These are phyloP conservation scores for Intubia oerlemansii DNA, from an alignment of 2,329 filamentous ascomycete genomes.

Conservation along the genomic window DNA sequence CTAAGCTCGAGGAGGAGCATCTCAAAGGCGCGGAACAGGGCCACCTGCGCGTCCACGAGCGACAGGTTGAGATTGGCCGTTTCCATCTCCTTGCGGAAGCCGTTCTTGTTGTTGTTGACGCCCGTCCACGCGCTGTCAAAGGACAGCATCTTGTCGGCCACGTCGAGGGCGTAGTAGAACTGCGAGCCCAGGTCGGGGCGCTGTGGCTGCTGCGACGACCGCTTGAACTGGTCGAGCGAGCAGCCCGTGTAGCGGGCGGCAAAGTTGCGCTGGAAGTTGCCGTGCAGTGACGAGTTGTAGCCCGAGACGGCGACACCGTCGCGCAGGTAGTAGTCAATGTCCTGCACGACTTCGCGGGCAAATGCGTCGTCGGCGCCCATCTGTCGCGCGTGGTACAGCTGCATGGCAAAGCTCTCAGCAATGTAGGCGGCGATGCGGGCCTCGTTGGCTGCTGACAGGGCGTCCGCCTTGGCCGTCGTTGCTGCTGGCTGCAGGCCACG, in stretches of 20 bases:
- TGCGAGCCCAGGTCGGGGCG: slow-evolving; percentile 45
- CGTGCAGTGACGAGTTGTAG: slow-evolving; percentile 76
- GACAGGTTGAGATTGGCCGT: slow-evolving; percentile 81
- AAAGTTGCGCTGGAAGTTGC: slow-evolving; percentile 71
- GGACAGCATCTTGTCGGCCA: slow-evolving; percentile 54
- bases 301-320: slow-evolving; percentile 58
- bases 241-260: slow-evolving; percentile 54
- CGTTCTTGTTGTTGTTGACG: slow-evolving; percentile 22
- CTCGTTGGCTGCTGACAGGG: slow-evolving; percentile 35
- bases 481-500: slow-evolving; percentile 30
- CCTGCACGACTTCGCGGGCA: slow-evolving; percentile 48
- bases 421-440: slow-evolving; percentile 60
- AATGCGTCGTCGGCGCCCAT: slow-evolving; percentile 43
- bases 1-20: slow-evolving; percentile 69
- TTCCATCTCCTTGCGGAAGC: slow-evolving; percentile 65
- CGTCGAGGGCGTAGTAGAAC: slow-evolving; percentile 67
- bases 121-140: slow-evolving; percentile 65
- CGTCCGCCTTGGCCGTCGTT: slow-evolving; percentile 30
- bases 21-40: slow-evolving; percentile 77
- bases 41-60: slow-evolving; percentile 75
- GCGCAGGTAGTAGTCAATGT: slow-evolving; percentile 57
- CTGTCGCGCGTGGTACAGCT: slow-evolving; percentile 70
- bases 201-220: slow-evolving; percentile 45
- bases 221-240: slow-evolving; percentile 58
- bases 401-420: slow-evolving; percentile 76